Evolutionary conservation across 2,329 filamentous ascomycete genomes (phyloP).

Genomic region (Trichoderma asperellum): DNA sequence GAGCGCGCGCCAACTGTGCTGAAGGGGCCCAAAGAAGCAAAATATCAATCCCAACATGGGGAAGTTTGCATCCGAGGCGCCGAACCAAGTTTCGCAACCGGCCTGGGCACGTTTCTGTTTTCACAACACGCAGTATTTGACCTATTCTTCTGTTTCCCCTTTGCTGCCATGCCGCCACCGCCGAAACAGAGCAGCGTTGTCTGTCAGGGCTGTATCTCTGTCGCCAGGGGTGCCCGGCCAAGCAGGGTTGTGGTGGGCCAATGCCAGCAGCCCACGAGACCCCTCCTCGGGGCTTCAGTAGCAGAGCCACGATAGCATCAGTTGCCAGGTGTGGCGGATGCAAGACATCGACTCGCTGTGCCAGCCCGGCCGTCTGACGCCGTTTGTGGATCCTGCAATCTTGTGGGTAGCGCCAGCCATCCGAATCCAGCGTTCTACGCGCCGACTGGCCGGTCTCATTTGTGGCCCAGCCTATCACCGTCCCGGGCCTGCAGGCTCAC

Average conservation of each 20-base stretch:
- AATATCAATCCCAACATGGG: slow-evolving; percentile 5
- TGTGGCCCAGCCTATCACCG: slow-evolving; percentile 42
- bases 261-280: slow-evolving; percentile 42
- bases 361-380: slow-evolving; percentile 44
- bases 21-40: slow-evolving; percentile 23
- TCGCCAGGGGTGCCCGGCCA: slow-evolving; percentile 16
- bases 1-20: slow-evolving; percentile 23
- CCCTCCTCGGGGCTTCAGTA: slow-evolving; percentile 36
- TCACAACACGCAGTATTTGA: background rate
- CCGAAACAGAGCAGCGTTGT: slow-evolving; percentile 2
- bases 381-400: slow-evolving; percentile 43
- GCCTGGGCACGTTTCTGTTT: slow-evolving; percentile 10
- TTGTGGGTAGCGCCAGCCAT: slow-evolving; percentile 45
- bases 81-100: slow-evolving; percentile 10
- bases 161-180: background rate
- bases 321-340: slow-evolving; percentile 34
- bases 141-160: background rate
- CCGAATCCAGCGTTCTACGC: slow-evolving; percentile 42
- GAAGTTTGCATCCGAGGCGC: slow-evolving; percentile 19
- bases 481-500: slow-evolving; percentile 31
- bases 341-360: slow-evolving; percentile 51
- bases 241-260: slow-evolving; percentile 34
- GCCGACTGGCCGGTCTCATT: slow-evolving; percentile 42
- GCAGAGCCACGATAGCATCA: slow-evolving; percentile 33
- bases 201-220: background rate